phyloP scores from a whole-genome alignment of 2,329 filamentous ascomycete species.

The Hypoxylon sp. region DNA sequence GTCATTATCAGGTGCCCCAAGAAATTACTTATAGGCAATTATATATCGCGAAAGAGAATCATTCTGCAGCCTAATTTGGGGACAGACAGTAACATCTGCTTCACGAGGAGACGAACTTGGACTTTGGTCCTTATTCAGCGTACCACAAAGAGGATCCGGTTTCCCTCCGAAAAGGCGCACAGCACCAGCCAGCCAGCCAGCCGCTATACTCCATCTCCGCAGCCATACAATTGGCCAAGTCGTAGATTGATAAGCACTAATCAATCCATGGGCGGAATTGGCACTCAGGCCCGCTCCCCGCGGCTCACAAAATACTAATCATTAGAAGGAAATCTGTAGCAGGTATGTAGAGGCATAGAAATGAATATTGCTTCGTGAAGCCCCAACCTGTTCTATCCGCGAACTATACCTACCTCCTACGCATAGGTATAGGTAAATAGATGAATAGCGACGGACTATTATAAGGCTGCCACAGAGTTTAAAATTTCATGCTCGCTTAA shows the following conservation, averaged over 20 bases:
- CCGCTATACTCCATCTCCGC: slow-evolving; percentile 22
- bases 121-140: not conserved
- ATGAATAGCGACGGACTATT: not conserved
- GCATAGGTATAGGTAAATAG: not conserved
- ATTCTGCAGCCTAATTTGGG: not conserved
- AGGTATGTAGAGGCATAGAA: not conserved
- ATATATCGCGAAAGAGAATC: not conserved
- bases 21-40: slow-evolving; percentile 2
- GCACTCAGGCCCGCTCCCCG: not conserved
- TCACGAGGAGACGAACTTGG: not conserved
- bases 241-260: slow-evolving; percentile 28
- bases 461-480: not conserved
- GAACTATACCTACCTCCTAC: not conserved
- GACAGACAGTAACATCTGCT: not conserved
- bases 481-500: slow-evolving; percentile 3
- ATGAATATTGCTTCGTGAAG: slow-evolving; percentile 1
- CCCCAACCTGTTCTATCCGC: not conserved
- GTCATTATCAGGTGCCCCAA: slow-evolving; percentile 30
- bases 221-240: slow-evolving; percentile 30
- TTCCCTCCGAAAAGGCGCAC: slow-evolving; percentile 22
- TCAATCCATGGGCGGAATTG: slow-evolving; percentile 15
- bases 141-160: not conserved
- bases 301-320: not conserved
- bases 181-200: not conserved
- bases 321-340: slow-evolving; percentile 3